Conservation (phyloP, 139 green algal species). For the Coelastrella sp. region DNA sequence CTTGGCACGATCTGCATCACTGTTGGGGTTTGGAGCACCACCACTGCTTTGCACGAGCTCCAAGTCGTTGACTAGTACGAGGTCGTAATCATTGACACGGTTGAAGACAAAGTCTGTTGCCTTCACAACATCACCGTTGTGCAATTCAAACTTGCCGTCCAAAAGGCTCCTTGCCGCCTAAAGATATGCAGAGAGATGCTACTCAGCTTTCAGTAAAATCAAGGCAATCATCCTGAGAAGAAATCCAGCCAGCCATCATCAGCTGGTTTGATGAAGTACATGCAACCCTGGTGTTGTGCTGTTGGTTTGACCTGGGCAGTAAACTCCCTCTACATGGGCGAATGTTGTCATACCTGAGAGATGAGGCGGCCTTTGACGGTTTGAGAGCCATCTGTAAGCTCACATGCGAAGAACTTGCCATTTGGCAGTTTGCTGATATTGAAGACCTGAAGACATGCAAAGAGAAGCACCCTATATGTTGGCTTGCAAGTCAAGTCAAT, state of each 20-base stretch:
- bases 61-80: slow-evolving; percentile 56
- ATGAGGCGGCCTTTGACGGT: slow-evolving; percentile 57
- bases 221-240: neutral
- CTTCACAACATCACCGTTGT: slow-evolving; percentile 38
- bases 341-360: slow-evolving; percentile 49
- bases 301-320: no score
- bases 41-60: slow-evolving; percentile 36
- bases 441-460: slow-evolving; percentile 29
- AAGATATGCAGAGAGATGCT: neutral
- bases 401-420: slow-evolving; percentile 58
- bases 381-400: slow-evolving; percentile 59
- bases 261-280: no score
- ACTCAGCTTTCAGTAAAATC: neutral
- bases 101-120: slow-evolving; percentile 28
- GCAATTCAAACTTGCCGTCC: slow-evolving; percentile 25
- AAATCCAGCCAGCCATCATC: no score
- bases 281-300: no score
- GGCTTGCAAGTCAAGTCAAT: no score
- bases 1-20: slow-evolving; percentile 14
- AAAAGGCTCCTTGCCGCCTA: neutral
- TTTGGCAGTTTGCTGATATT: slow-evolving; percentile 40
- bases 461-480: neutral
- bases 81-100: slow-evolving; percentile 34
- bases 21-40: neutral
- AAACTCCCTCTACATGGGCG: no score